Evolutionary conservation across 2,329 filamentous ascomycete genomes (phyloP).

Genomic region (Alternaria arbusti): DNA sequence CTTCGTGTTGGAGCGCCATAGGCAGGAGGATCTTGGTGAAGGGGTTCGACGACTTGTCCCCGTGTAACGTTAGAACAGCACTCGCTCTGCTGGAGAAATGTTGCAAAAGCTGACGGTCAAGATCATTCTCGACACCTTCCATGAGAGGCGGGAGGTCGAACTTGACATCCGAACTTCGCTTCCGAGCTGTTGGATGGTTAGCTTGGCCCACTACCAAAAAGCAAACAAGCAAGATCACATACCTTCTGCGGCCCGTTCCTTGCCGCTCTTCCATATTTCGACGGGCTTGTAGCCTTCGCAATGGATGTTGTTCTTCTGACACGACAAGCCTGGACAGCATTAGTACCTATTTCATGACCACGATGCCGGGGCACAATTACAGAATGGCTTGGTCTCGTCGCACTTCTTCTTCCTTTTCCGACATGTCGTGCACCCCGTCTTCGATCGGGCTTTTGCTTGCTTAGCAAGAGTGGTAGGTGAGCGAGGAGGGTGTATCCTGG

Average conservation of each 20-base stretch:
- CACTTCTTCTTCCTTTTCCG: conserved; percentile 68
- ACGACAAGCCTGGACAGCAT: conserved; percentile 72
- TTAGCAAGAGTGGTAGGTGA: conserved; percentile 68
- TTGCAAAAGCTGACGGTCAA: conserved; percentile 81
- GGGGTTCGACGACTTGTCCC: conserved; percentile 75
- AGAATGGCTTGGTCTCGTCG: conserved; percentile 56
- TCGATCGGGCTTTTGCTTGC: conserved; percentile 73
- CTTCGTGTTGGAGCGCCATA: conserved; percentile 78
- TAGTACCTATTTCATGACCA: conserved; percentile 18
- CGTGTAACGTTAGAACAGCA: conserved; percentile 80
- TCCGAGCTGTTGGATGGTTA: conserved; percentile 39
- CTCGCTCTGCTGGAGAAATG: conserved; percentile 84
- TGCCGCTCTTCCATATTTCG: conserved; percentile 85
- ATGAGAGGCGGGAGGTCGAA: conserved; percentile 68
- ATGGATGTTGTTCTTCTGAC: conserved; percentile 89
- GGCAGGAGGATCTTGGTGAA: conserved; percentile 85
- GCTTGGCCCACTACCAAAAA: conserved; percentile 7
- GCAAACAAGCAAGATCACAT: neutral
- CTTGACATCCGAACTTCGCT: conserved; percentile 45
- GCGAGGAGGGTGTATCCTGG: conserved; percentile 77
- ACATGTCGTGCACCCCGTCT: conserved; percentile 66
- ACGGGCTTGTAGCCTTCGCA: conserved; percentile 91
- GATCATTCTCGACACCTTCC: conserved; percentile 77
- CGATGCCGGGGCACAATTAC: conserved; percentile 32
- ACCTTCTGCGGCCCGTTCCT: conserved; percentile 74